phyloP scores from a whole-genome alignment of 352 stramenopile species.

The Phytopythium helicoides region DNA sequence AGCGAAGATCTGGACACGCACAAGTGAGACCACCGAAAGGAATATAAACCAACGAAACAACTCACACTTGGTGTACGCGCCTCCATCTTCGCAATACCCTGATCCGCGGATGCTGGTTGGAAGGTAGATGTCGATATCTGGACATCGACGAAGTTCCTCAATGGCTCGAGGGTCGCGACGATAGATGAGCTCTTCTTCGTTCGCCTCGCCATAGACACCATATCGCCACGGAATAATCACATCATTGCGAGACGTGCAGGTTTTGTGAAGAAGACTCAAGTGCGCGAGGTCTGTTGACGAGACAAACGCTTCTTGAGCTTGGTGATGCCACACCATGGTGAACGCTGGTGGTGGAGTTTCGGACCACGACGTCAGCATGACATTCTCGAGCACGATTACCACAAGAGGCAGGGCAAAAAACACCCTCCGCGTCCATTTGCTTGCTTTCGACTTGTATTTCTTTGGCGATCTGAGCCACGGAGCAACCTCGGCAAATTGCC shows the following conservation, averaged over 20 bases:
- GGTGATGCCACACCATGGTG: conserved; percentile 16
- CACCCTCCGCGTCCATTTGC: too few species aligned
- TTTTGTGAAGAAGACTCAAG: conserved; percentile 22
- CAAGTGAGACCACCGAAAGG: background rate
- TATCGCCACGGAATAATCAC: conserved; percentile 28
- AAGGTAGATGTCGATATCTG: conserved; percentile 50
- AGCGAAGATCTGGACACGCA: conserved; percentile 23
- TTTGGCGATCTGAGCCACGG: too few species aligned
- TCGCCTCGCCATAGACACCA: conserved; percentile 14
- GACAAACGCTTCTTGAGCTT: conserved; percentile 4
- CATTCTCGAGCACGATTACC: too few species aligned
- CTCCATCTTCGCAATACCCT: conserved; percentile 52
- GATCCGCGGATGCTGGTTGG: conserved; percentile 29
- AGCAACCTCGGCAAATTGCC: too few species aligned
- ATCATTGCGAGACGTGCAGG: conserved; percentile 21
- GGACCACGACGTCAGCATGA: too few species aligned
- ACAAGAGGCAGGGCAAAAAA: too few species aligned
- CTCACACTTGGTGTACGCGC: conserved; percentile 47
- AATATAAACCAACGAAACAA: background rate
- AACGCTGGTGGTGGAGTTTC: too few species aligned
- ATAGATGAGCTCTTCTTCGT: conserved; percentile 19
- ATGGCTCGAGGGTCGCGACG: conserved; percentile 19
- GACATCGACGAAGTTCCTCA: conserved; percentile 30
- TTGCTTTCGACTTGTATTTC: too few species aligned
- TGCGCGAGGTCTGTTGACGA: conserved; percentile 21